Evolutionary conservation across 148 eudicot species (phyloP).

Genomic region (Rhododendron vialii): DNA sequence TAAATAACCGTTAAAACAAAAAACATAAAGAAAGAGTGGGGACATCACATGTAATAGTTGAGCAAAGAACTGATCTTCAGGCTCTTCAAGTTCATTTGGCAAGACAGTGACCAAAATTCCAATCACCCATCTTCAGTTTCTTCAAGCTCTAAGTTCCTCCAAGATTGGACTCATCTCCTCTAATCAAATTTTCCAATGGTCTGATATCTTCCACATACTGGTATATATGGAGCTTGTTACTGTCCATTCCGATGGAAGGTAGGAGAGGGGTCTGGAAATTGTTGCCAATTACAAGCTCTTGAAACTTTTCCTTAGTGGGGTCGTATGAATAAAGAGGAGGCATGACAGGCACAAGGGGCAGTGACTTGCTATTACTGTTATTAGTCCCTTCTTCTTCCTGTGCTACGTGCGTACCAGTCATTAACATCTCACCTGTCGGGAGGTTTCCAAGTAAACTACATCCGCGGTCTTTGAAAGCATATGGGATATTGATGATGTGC

Average conservation of each 20-base stretch:
- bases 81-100: too few relatives aligned
- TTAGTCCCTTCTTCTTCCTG: background rate
- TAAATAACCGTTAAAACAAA: too few relatives aligned
- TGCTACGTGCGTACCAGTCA: background rate
- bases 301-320: background rate
- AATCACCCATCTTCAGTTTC: too few relatives aligned
- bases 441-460: background rate
- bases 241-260: background rate
- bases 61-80: too few relatives aligned
- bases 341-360: background rate
- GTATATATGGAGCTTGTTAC: background rate
- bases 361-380: background rate
- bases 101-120: too few relatives aligned
- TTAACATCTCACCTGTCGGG: background rate
- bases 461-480: background rate
- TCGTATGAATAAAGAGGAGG: background rate
- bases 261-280: background rate
- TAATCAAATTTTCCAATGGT: too few relatives aligned
- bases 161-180: too few relatives aligned
- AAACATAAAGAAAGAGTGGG: too few relatives aligned
- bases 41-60: too few relatives aligned
- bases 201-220: too few relatives aligned
- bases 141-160: too few relatives aligned
- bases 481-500: background rate
- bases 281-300: background rate